Percentiles rank a stretch among this genome's conserved stretches.
These are phyloP conservation scores for Beauveria bassiana DNA, from an alignment of 2,329 filamentous ascomycete genomes.

Conservation along the genomic window DNA sequence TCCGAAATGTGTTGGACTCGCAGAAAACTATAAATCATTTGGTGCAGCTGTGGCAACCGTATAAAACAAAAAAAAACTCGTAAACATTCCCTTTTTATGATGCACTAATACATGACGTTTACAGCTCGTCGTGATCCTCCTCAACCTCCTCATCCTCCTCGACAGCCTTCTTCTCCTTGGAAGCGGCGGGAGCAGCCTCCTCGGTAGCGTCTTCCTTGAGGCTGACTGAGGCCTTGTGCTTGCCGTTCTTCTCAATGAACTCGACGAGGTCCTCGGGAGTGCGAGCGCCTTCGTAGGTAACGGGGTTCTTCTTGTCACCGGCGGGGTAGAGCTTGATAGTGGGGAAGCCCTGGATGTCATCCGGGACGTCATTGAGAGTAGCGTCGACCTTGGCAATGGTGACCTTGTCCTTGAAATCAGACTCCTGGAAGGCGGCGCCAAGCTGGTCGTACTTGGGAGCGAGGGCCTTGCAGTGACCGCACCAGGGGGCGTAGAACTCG, in stretches of 20 bases:
- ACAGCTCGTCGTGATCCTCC: slow-evolving; percentile 64
- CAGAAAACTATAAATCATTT: slow-evolving; percentile 9
- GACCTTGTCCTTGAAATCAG: slow-evolving; percentile 75
- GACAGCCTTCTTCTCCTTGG: slow-evolving; percentile 41
- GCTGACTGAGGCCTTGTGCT: slow-evolving; percentile 67
- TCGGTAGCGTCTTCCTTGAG: slow-evolving; percentile 45
- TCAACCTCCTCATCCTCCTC: slow-evolving; percentile 39
- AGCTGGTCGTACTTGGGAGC: slow-evolving; percentile 96
- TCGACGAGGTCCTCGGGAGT: slow-evolving; percentile 84
- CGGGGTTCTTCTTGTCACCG: slow-evolving; percentile 73
- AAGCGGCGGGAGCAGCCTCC: slow-evolving; percentile 47
- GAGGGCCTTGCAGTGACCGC: slow-evolving; percentile 98
- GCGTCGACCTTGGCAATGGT: slow-evolving; percentile 97
- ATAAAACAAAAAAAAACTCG: slow-evolving; percentile 18
- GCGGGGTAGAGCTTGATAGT: slow-evolving; percentile 98
- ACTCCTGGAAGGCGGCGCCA: slow-evolving; percentile 65
- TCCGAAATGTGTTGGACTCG: slow-evolving; percentile 5
- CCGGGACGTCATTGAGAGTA: slow-evolving; percentile 90
- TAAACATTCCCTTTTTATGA: slow-evolving; percentile 10
- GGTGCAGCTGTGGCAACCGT: slow-evolving; percentile 3
- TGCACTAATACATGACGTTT: slow-evolving; percentile 33
- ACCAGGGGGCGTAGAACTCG: slow-evolving; percentile 99
- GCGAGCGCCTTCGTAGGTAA: slow-evolving; percentile 82
- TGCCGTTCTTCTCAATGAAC: slow-evolving; percentile 94
- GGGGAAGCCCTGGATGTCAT: slow-evolving; percentile 95